Evolutionary conservation across 2,329 filamentous ascomycete genomes (phyloP).

Genomic region (Geoglossum cookeanum): DNA sequence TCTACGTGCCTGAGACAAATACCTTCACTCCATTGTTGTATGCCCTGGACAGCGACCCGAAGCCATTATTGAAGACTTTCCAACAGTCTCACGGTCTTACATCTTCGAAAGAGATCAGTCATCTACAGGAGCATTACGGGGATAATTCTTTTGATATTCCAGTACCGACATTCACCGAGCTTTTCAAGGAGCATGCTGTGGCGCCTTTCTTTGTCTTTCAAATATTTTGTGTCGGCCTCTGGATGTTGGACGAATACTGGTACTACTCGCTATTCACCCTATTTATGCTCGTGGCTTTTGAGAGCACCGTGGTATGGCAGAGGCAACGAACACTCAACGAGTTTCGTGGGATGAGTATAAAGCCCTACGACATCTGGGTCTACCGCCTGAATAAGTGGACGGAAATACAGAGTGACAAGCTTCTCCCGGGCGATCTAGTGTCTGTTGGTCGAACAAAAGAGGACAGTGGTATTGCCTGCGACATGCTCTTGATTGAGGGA

Average conservation of each 20-base stretch:
- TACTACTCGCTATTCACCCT: constrained; percentile 98
- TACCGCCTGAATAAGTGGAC: constrained; percentile 76
- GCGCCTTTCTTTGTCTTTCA: constrained; percentile 99
- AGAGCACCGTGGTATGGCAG: constrained; percentile 98
- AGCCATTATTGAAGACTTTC: constrained; percentile 58
- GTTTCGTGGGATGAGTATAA: constrained; percentile 98
- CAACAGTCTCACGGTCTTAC: constrained; percentile 62
- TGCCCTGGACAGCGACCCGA: constrained; percentile 67
- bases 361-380: constrained; percentile 89
- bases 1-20: constrained; percentile 53
- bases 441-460: constrained; percentile 90
- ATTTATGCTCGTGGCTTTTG: constrained; percentile 94
- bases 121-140: constrained; percentile 82
- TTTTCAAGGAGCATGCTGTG: constrained; percentile 96
- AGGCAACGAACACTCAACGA: constrained; percentile 87
- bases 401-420: constrained; percentile 73
- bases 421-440: constrained; percentile 82
- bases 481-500: constrained; percentile 88
- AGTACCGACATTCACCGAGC: constrained; percentile 82
- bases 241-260: constrained; percentile 99
- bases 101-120: constrained; percentile 54
- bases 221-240: constrained; percentile 92
- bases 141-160: constrained; percentile 95
- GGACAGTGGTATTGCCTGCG: constrained; percentile 88
- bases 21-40: constrained; percentile 72